A percentile compares a stretch with the other conserved stretches of the same genome.
Evolutionary conservation across 2,329 filamentous ascomycete species (phyloP).

Genomic region (Fusarium nelsonii): DNA sequence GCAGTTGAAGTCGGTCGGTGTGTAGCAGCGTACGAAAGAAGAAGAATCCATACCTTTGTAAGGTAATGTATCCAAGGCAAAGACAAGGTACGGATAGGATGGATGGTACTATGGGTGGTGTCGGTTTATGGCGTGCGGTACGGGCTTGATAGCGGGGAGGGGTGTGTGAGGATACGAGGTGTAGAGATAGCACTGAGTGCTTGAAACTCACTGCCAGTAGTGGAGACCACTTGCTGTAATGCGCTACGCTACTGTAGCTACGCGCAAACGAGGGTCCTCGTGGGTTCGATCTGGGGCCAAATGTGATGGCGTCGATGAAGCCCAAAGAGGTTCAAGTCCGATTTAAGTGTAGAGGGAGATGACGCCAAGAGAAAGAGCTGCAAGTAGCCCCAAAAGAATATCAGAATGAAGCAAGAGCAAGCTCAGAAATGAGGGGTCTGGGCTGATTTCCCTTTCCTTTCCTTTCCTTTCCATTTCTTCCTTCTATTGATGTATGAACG

Average conservation of each 20-base stretch:
- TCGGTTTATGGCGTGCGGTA: slow-evolving; percentile 46
- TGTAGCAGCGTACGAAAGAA: slow-evolving; percentile 29
- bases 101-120: slow-evolving; percentile 34
- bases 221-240: slow-evolving; percentile 15
- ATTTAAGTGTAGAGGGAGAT: slow-evolving; percentile 22
- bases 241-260: slow-evolving; percentile 10
- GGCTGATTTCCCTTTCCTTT: neutral
- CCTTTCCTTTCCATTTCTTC: neutral
- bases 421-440: slow-evolving; percentile 36
- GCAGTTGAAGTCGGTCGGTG: slow-evolving; percentile 38
- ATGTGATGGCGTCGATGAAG: slow-evolving; percentile 41
- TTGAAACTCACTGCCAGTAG: slow-evolving; percentile 28
- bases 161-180: slow-evolving; percentile 30
- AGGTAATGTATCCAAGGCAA: slow-evolving; percentile 14
- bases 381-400: slow-evolving; percentile 33
- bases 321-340: slow-evolving; percentile 37
- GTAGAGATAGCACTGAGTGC: slow-evolving; percentile 37
- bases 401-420: slow-evolving; percentile 26
- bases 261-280: slow-evolving; percentile 23
- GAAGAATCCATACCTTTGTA: slow-evolving; percentile 30
- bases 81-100: slow-evolving; percentile 16
- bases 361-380: slow-evolving; percentile 34
- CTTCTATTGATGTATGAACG: neutral
- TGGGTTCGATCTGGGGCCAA: slow-evolving; percentile 43
- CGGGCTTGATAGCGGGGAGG: slow-evolving; percentile 38